Evolutionary conservation across 148 eudicot species (phyloP).

Genomic region (Rhododendron williamsianum): DNA sequence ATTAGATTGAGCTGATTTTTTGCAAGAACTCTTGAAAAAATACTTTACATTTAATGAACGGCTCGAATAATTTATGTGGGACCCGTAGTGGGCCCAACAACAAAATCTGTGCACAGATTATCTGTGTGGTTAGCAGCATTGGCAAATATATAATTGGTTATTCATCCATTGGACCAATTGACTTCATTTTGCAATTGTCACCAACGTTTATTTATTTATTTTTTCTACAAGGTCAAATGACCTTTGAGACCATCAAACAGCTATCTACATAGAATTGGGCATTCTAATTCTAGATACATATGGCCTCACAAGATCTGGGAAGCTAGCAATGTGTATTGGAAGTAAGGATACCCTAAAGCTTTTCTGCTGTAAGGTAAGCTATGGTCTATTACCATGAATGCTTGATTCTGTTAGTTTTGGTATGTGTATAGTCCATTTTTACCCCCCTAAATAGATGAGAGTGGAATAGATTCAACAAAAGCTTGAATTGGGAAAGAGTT

Average conservation of each 20-base stretch:
- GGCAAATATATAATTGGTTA: too few species aligned
- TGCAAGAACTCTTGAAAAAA: too few species aligned
- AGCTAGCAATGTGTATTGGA: not conserved
- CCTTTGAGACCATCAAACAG: conserved; percentile 7
- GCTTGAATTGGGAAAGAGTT: too few species aligned
- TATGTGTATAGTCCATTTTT: too few species aligned
- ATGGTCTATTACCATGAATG: not conserved
- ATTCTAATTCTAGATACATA: not conserved
- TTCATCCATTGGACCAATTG: not conserved
- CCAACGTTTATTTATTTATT: not conserved
- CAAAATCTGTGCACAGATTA: too few species aligned
- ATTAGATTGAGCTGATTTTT: too few species aligned
- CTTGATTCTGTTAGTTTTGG: not conserved
- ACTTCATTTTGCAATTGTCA: not conserved
- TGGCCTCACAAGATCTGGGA: not conserved
- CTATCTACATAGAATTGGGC: not conserved
- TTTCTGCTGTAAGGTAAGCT: not conserved
- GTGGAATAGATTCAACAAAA: too few species aligned
- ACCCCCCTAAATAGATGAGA: too few species aligned
- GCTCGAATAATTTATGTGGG: too few species aligned
- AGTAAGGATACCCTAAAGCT: not conserved
- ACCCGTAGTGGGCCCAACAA: too few species aligned
- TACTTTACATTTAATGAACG: too few species aligned
- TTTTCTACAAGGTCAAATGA: not conserved
- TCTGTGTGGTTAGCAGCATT: too few species aligned